Percentiles rank a stretch among this genome's conserved stretches.
Evolutionary conservation across 305 asterid species (phyloP).

Genomic region (Solanum aculeatissimum): DNA sequence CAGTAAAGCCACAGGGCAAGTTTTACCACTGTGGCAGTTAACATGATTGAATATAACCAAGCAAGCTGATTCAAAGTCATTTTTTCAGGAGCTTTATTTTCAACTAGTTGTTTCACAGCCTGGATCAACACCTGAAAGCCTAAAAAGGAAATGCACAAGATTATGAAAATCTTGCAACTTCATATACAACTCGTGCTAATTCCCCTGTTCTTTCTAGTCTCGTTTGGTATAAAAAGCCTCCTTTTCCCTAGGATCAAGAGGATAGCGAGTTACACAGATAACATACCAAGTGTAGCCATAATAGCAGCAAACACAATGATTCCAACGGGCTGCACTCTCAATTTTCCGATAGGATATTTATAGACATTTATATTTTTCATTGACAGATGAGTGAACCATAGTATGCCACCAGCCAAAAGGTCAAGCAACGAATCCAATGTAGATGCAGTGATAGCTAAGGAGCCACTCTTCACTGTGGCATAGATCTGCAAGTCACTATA

Average conservation of each 20-base stretch:
- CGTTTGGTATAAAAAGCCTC: background rate
- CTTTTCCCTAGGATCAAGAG: background rate
- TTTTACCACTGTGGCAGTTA: conserved; percentile 59
- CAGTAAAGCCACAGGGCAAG: conserved; percentile 83
- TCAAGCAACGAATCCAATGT: conserved; percentile 80
- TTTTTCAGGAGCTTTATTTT: conserved; percentile 40
- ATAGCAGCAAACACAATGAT: conserved; percentile 71
- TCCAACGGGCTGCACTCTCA: conserved; percentile 89
- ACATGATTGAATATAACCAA: conserved; percentile 72
- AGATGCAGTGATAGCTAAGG: conserved; percentile 79
- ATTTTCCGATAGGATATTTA: conserved; percentile 75
- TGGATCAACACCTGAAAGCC: conserved; percentile 80
- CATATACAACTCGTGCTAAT: background rate
- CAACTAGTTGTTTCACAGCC: conserved; percentile 55
- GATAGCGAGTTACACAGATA: background rate
- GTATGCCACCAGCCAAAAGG: conserved; percentile 81
- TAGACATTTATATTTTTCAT: conserved; percentile 65
- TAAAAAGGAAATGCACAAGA: conserved; percentile 4
- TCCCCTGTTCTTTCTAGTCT: background rate
- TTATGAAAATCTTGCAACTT: background rate
- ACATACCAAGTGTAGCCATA: conserved; percentile 81
- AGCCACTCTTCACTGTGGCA: conserved; percentile 66
- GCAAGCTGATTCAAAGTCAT: conserved; percentile 42
- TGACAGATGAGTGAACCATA: conserved; percentile 68
- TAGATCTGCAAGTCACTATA: conserved; percentile 26